phyloP scores from a whole-genome alignment of 2,329 filamentous ascomycete species.

The Monosporascus sp. region DNA sequence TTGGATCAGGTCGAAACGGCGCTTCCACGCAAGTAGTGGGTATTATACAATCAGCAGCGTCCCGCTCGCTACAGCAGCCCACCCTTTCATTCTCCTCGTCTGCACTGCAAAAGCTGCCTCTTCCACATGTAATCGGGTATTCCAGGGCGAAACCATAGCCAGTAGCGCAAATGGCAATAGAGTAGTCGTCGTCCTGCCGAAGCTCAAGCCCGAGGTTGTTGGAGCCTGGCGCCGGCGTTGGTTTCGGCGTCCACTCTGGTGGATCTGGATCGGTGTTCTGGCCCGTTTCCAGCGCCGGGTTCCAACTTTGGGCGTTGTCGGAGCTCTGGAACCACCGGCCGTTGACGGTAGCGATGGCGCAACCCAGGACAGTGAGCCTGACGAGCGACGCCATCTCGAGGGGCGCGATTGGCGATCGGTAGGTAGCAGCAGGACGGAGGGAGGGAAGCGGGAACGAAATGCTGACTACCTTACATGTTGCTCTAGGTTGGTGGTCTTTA shows the following conservation, averaged over 20 bases:
- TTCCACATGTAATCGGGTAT: constrained; percentile 13
- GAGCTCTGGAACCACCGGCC: not conserved
- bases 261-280: constrained; percentile 13
- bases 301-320: constrained; percentile 3
- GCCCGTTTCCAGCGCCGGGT: constrained; percentile 22
- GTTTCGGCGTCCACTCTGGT: constrained; percentile 22
- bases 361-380: not conserved
- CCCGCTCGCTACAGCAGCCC: constrained; percentile 21
- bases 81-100: constrained; percentile 11
- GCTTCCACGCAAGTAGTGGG: constrained; percentile 24
- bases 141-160: not conserved
- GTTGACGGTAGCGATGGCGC: not conserved
- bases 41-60: constrained; percentile 18
- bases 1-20: constrained; percentile 6
- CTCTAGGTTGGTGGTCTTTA: no score
- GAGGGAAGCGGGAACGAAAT: no score
- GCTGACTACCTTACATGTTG: no score
- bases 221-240: constrained; percentile 22
- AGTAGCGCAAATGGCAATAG: constrained; percentile 13
- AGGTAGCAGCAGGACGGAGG: not conserved
- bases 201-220: constrained; percentile 17
- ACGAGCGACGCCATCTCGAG: not conserved
- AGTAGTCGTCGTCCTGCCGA: constrained; percentile 7
- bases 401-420: not conserved
- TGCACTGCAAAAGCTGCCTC: constrained; percentile 16